A percentile compares a stretch with the other conserved stretches of the same genome.
Conservation (phyloP, 2,329 filamentous ascomycete species). For the Laburnicola sp. region DNA sequence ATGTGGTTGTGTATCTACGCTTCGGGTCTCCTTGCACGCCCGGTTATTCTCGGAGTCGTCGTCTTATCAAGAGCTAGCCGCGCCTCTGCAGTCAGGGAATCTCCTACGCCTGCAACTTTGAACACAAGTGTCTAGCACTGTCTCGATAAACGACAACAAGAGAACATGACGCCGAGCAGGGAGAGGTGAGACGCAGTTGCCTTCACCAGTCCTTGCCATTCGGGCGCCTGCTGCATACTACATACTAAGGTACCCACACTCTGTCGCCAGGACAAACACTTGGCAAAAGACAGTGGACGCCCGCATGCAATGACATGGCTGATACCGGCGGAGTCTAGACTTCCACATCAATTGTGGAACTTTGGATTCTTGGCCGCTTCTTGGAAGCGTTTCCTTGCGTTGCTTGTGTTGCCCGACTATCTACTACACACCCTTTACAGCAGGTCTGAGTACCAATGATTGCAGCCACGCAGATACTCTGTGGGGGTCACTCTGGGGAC, state of each 20-base stretch:
- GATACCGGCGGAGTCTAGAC: constrained; percentile 33
- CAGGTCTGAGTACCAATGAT: constrained; percentile 35
- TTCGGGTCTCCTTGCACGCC: no score
- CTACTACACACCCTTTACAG: constrained; percentile 34
- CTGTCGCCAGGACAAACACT: constrained; percentile 29
- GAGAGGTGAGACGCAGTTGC: neutral
- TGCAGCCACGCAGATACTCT: constrained; percentile 24
- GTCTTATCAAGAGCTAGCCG: neutral
- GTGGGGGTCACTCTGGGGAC: constrained; percentile 26
- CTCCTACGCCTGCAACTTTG: neutral
- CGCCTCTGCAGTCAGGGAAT: neutral
- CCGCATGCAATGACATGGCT: constrained; percentile 29
- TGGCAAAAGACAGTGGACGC: constrained; percentile 22
- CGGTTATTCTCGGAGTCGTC: no score
- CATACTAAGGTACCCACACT: no score
- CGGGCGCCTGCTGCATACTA: constrained; percentile 15
- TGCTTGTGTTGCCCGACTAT: constrained; percentile 39
- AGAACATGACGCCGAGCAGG: constrained; percentile 1
- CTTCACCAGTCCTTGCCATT: constrained; percentile 20
- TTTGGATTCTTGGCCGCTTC: constrained; percentile 33
- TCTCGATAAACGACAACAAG: neutral
- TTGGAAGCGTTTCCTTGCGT: constrained; percentile 42
- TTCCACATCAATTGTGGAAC: constrained; percentile 30
- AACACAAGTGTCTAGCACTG: neutral
- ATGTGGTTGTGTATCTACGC: no score